Evolutionary conservation across 805 yeast species (phyloP).

Genomic region (Brettanomyces custersianus): DNA sequence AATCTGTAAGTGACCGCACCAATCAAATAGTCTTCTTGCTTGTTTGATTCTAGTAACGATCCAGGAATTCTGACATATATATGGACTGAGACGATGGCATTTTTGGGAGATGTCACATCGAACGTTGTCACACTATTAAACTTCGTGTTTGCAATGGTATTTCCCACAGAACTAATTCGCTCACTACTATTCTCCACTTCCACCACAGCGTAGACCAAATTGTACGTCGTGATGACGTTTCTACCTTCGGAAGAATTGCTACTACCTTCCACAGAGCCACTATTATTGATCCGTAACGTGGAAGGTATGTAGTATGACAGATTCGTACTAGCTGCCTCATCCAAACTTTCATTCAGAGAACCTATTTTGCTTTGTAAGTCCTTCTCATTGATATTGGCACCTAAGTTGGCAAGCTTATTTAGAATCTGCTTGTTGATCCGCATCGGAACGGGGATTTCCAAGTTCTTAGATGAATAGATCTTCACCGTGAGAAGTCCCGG

Average conservation of each 20-base stretch:
- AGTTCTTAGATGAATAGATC: constrained; percentile 59
- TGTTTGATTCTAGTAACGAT: constrained; percentile 34
- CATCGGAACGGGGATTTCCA: constrained; percentile 63
- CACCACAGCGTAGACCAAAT: constrained; percentile 70
- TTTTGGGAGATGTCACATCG: constrained; percentile 61
- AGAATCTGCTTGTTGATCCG: constrained; percentile 56
- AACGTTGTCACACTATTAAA: constrained; percentile 89
- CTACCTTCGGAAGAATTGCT: constrained; percentile 31
- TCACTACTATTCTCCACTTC: constrained; percentile 95
- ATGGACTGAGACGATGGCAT: constrained; percentile 50
- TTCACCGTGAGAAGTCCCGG: constrained; percentile 77
- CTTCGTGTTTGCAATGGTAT: constrained; percentile 65
- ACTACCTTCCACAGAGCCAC: constrained; percentile 11
- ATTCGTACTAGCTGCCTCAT: constrained; percentile 19
- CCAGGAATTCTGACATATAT: constrained; percentile 74
- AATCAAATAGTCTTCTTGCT: constrained; percentile 58
- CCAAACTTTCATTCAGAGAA: constrained; percentile 18
- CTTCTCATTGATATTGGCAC: constrained; percentile 29
- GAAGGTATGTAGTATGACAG: constrained; percentile 37
- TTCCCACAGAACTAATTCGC: constrained; percentile 77
- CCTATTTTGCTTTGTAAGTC: constrained; percentile 26
- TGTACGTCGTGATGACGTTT: constrained; percentile 36
- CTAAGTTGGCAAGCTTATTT: constrained; percentile 57
- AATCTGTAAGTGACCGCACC: constrained; percentile 64
- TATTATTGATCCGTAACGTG: constrained; percentile 22